Evolutionary conservation across 192 early-diverging fungal species (phyloP), one percentile per base, ranked within the genome.

Genomic region (Gonapodya prolifera): DNA sequence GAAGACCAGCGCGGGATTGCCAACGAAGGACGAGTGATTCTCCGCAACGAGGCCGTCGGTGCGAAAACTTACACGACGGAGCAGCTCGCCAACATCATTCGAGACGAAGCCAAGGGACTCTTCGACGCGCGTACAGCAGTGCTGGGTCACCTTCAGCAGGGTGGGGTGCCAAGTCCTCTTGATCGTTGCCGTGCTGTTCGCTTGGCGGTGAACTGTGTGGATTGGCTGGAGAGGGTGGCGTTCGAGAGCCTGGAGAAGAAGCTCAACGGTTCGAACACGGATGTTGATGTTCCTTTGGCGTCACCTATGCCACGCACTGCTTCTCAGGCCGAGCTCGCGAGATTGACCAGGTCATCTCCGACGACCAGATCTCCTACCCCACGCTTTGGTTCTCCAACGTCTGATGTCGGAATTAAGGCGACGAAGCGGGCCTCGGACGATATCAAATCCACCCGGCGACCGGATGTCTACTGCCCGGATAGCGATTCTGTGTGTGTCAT

Each of bases 131-230:
- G 93, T 69, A 95, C 95, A 8, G 88, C 95, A 16, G 91, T 96
- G 1, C 86, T 99, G 34, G 97, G 97, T 29, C 97, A 99, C 78
- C 85, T 96, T 76, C 97, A 98, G 82, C 97, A 99, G 82, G 97
- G 97, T 35, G 92, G 91, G 77, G 90, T 92, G 13, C 95, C 97
- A 30, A 91, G 91, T 31, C 96, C 97, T n/a, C 80, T 97, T 61
- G 97, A 99, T 85, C 93, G 97, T 33, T 91, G 94, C 81, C 92
- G 96, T n/a, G 97, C 95, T 18, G 95, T 91, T 35, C 89, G 91
- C 18, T 83, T 95, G 81, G 94, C 94, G 0, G 90, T 94, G 28
- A 88, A 90, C 71, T 87, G 92, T 71, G 81, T 98, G 75, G 86
- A 93, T 34, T 99, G 95, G 91, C 83, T 97, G 78, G 90, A 97